phyloP scores from a whole-genome alignment of 148 eudicot genomes.

The Gaultheria prostrata region DNA sequence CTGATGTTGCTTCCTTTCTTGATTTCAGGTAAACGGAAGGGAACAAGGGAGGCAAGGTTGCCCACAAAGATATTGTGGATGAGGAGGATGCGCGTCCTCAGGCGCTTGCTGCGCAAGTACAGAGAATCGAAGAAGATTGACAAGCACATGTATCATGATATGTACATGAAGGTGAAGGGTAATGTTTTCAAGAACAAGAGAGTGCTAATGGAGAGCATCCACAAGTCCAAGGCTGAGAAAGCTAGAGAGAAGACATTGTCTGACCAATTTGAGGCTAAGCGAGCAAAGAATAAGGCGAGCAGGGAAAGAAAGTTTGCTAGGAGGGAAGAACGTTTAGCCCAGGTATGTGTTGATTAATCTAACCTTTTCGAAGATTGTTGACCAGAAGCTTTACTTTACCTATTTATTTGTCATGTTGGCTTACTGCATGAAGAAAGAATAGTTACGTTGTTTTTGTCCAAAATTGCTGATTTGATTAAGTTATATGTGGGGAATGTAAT shows the following conservation, averaged over 20 bases:
- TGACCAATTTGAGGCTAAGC: conserved; percentile 87
- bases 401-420: neutral
- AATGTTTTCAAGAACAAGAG: conserved; percentile 85
- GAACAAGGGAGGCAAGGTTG: conserved; percentile 89
- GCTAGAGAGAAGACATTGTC: conserved; percentile 84
- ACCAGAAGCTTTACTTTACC: neutral
- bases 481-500: neutral
- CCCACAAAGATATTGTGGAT: conserved; percentile 81
- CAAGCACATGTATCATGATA: conserved; percentile 91
- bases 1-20: neutral
- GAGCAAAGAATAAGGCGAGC: conserved; percentile 85
- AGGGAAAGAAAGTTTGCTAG: conserved; percentile 73
- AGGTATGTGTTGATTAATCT: conserved; percentile 23
- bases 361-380: neutral
- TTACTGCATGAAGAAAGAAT: neutral
- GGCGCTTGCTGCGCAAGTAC: conserved; percentile 81
- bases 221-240: conserved; percentile 91
- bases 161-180: conserved; percentile 94
- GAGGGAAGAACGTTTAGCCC: conserved; percentile 73
- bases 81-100: conserved; percentile 84
- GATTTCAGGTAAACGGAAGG: conserved; percentile 72
- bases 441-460: neutral
- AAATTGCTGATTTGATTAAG: neutral
- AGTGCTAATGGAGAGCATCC: conserved; percentile 82
- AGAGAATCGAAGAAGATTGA: conserved; percentile 83